phyloP scores from a whole-genome alignment of 352 stramenopile species.

The Phytophthora multivora region DNA sequence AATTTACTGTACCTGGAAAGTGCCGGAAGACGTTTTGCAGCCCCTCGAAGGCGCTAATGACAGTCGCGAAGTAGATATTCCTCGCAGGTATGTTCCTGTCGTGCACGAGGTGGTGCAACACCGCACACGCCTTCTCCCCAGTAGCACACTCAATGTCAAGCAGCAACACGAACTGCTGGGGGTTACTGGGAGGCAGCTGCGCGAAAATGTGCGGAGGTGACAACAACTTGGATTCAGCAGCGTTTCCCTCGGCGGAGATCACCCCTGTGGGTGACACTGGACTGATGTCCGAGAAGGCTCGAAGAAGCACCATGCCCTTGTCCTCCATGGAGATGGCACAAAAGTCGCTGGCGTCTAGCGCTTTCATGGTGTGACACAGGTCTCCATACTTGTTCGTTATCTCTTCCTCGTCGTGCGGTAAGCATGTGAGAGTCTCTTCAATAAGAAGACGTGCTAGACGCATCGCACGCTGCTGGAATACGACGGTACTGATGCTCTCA shows the following conservation, averaged over 20 bases:
- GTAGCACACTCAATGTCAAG: slow-evolving; percentile 41
- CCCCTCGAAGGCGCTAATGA: slow-evolving; percentile 45
- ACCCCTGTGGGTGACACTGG: not conserved
- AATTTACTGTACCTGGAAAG: slow-evolving; percentile 43
- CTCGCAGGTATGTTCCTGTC: slow-evolving; percentile 19
- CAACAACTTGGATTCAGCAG: not conserved
- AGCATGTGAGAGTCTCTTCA: not conserved
- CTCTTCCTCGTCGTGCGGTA: not conserved
- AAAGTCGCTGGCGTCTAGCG: not conserved
- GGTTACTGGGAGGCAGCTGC: not conserved
- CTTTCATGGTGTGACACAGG: not conserved
- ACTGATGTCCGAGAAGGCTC: not conserved
- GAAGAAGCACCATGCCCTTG: not conserved
- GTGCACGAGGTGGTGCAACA: slow-evolving; percentile 39
- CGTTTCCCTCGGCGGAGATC: not conserved
- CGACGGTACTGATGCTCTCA: not conserved
- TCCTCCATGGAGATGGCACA: not conserved
- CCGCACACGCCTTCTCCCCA: slow-evolving; percentile 37
- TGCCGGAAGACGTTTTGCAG: slow-evolving; percentile 42
- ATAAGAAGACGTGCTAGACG: not conserved
- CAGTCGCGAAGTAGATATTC: slow-evolving; percentile 55
- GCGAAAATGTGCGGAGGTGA: not conserved
- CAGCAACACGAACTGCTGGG: not conserved
- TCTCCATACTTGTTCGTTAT: not conserved
- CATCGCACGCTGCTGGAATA: not conserved